Conservation (phyloP, 805 yeast genomes). For the Lipomyces sp. region DNA sequence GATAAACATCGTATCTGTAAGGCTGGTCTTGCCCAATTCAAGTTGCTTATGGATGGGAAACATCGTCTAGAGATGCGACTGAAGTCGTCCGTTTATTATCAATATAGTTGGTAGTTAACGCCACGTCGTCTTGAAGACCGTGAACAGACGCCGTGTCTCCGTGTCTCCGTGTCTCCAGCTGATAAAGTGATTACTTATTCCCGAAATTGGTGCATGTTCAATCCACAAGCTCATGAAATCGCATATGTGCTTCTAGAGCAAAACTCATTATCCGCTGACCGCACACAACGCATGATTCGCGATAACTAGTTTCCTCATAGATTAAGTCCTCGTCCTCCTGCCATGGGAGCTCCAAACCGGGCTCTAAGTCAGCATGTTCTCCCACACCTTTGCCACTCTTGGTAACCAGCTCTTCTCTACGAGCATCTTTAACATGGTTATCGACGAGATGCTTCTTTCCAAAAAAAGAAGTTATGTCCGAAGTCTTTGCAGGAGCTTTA, state of each 20-base stretch:
- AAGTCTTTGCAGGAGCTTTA: not conserved
- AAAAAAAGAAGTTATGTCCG: conserved; percentile 9
- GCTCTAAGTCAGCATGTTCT: not conserved
- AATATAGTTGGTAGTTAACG: no score
- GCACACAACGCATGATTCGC: conserved; percentile 15
- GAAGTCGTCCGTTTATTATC: no score
- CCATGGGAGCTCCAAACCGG: not conserved
- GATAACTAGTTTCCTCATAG: not conserved
- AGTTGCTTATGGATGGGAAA: no score
- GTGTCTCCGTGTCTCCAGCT: no score
- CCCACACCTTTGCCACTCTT: conserved; percentile 4
- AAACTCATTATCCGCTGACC: conserved; percentile 14
- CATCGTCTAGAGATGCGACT: no score
- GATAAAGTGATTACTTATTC: no score
- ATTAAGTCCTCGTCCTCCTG: conserved; percentile 4
- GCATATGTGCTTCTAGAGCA: conserved; percentile 19
- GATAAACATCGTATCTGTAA: no score
- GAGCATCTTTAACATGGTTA: not conserved
- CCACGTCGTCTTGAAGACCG: no score
- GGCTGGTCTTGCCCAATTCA: no score
- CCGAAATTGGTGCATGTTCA: not conserved
- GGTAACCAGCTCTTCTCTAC: not conserved
- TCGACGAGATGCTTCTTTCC: conserved; percentile 3
- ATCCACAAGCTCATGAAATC: conserved; percentile 18
- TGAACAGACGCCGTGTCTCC: no score